Evolutionary conservation across 2,329 filamentous ascomycete species (phyloP).

Genomic region (Botrytis galanthina): DNA sequence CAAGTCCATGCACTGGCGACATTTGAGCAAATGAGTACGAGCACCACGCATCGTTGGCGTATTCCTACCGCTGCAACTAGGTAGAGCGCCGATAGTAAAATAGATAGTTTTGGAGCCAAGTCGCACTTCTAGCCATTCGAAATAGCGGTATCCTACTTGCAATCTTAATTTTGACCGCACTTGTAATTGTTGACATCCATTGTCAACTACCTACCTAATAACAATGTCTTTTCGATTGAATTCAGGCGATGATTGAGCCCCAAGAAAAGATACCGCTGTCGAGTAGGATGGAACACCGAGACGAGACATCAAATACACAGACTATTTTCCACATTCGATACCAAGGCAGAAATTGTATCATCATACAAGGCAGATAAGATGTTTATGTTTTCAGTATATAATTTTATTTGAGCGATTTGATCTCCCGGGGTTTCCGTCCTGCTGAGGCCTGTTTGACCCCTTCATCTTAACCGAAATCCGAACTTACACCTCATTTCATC

Average conservation of each 20-base stretch:
- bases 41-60: background rate
- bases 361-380: background rate
- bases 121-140: background rate
- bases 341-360: background rate
- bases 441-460: background rate
- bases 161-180: background rate
- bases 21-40: background rate
- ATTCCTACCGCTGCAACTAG: background rate
- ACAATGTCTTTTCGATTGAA: background rate
- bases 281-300: background rate
- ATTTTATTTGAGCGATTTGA: background rate
- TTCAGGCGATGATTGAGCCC: background rate
- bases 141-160: background rate
- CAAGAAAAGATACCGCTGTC: background rate
- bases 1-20: background rate
- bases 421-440: background rate
- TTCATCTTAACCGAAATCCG: slow-evolving; percentile 15
- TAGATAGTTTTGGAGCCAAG: slow-evolving; percentile 5
- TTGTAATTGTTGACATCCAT: background rate
- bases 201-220: background rate
- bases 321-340: background rate
- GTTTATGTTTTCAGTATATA: background rate
- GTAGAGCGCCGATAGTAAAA: background rate
- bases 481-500: background rate
- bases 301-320: background rate